These are phyloP conservation scores for Yarrowia divulgata DNA, from an alignment of 805 yeast species.

Conservation along the genomic window DNA sequence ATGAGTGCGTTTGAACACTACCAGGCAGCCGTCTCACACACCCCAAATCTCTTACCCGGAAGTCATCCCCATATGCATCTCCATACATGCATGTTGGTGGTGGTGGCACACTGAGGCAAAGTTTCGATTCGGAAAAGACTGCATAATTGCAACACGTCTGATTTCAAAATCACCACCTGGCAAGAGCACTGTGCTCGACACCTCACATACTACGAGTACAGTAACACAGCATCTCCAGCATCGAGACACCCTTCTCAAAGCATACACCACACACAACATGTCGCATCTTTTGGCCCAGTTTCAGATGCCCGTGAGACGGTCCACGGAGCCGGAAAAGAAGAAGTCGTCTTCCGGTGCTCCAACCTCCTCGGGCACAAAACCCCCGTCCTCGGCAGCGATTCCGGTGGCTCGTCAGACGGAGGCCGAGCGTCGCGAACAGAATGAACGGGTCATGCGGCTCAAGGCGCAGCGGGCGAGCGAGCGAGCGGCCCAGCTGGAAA, in stretches of 20 bases:
- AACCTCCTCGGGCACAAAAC: neutral
- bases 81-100: neutral
- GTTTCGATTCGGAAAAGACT: neutral
- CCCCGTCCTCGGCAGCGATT: neutral
- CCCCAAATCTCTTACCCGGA: slow-evolving; percentile 1
- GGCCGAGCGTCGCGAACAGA: slow-evolving; percentile 44
- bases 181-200: slow-evolving; percentile 25
- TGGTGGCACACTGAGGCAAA: neutral
- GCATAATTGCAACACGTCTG: neutral
- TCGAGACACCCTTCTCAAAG: too few species aligned
- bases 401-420: slow-evolving; percentile 37
- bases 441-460: slow-evolving; percentile 45
- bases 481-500: slow-evolving; percentile 41
- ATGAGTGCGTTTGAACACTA: too few species aligned
- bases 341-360: too few species aligned
- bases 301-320: slow-evolving; percentile 31
- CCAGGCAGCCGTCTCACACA: neutral
- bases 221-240: too few species aligned
- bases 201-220: neutral
- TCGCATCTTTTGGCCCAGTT: slow-evolving; percentile 36
- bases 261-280: neutral
- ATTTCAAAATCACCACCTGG: slow-evolving; percentile 2
- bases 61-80: neutral
- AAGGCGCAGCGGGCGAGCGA: slow-evolving; percentile 46
- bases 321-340: neutral